These are phyloP conservation scores for Wallacemonas sp. DNA, from an alignment of 208 protist species.

Conservation along the genomic window DNA sequence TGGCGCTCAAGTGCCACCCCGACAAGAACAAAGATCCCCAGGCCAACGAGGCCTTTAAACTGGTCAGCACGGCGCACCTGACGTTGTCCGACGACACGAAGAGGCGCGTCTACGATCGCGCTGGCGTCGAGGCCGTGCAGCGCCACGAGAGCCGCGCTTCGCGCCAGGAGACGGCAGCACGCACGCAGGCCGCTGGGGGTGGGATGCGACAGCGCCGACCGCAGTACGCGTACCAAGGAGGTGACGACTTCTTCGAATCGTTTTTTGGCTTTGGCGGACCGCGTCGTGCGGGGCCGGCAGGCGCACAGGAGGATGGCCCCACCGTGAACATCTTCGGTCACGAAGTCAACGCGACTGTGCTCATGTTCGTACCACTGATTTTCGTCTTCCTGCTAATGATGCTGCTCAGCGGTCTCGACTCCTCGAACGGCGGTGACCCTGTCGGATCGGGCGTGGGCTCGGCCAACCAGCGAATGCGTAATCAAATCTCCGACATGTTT, in stretches of 20 bases:
- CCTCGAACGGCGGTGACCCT: conserved; percentile 17
- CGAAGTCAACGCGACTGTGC: conserved; percentile 44
- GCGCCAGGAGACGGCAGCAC: conserved; percentile 19
- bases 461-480: background rate
- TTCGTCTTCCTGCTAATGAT: conserved; percentile 75
- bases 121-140: conserved; percentile 77
- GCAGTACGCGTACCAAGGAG: conserved; percentile 9
- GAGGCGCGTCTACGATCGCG: conserved; percentile 77
- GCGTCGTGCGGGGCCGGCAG: background rate
- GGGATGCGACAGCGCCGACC: conserved; percentile 4
- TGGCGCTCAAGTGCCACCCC: conserved; percentile 88
- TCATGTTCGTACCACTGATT: conserved; percentile 66
- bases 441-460: background rate
- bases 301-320: conserved; percentile 1
- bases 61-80: conserved; percentile 73
- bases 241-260: conserved; percentile 73
- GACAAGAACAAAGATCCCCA: conserved; percentile 87
- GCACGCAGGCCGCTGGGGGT: conserved; percentile 8
- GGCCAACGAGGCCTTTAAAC: conserved; percentile 89
- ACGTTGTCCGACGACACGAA: conserved; percentile 76
- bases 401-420: conserved; percentile 49
- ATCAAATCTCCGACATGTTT: conserved; percentile 27
- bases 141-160: conserved; percentile 68
- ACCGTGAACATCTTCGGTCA: conserved; percentile 11
- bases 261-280: conserved; percentile 43